Evolutionary conservation across 108 stramenopile genomes (phyloP), one percentile per base, ranked within the genome.

Genomic region (Schizochytrium sp.): DNA sequence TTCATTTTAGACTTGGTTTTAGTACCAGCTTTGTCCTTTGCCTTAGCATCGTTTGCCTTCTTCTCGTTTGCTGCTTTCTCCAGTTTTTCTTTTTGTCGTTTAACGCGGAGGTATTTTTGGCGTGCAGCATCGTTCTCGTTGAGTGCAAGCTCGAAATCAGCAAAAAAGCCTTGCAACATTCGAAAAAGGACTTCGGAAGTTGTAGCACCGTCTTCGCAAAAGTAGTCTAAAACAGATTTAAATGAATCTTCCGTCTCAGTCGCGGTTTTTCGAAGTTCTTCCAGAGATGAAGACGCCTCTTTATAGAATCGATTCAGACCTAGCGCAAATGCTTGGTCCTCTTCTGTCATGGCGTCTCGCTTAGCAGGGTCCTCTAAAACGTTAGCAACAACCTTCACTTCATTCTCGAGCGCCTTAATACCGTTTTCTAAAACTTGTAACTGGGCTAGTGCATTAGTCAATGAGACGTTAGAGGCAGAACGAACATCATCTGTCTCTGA

Each of bases 291-390:
- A 10, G 47, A 55, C 17, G 50, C 47, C 13, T 55, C 76, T 53
- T 83, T 83, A 53, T 83, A 83, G 40, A 83, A 83, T n/a, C 76
- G 76, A 10, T 49, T 83, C 76, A 83, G 47, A 38, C 53, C 76
- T 1, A 83, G 76, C 47, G 53, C 76, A 83, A 83, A 83, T 10
- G 47, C 47, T 40, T 83, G 76, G 76, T 83, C 76, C 47, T 83
- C 76, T 53, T 83, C 76, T 53, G 76, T 83, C 76, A 83, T 83
- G 47, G 47, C 53, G n/a, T 55, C 53, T 8, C 76, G 47, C 76
- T 83, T 83, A 47, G 10, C 76, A 10, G 47, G 50, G 28, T 83
- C 76, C 50, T 49, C 47, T 7, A 83, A 38, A 28, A 83, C 1
- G 8, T 40, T 40, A 8, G 76, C 76, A 47, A 49, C 47, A 83